A percentile compares a stretch with the other conserved stretches of the same genome.
Conservation (phyloP, 2,329 filamentous ascomycete species). For the Macrophomina tecta region DNA sequence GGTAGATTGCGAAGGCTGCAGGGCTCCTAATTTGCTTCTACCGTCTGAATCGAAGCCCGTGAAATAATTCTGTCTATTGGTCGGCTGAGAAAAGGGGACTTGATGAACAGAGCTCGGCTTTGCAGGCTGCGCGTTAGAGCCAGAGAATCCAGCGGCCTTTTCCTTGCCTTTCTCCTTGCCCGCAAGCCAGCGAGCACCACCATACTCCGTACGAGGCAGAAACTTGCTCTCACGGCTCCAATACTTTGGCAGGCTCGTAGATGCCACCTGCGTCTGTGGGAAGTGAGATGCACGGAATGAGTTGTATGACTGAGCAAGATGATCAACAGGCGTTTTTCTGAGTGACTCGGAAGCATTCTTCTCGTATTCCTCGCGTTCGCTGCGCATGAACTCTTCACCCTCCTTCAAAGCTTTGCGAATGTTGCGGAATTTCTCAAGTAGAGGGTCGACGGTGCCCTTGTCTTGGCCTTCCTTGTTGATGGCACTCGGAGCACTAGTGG, state of each 20-base stretch:
- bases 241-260: slow-evolving; percentile 15
- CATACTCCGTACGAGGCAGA: slow-evolving; percentile 27
- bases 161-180: slow-evolving; percentile 17
- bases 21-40: not conserved
- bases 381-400: slow-evolving; percentile 19
- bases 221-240: slow-evolving; percentile 28
- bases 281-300: slow-evolving; percentile 22
- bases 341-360: not conserved
- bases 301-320: slow-evolving; percentile 25
- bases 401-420: slow-evolving; percentile 38
- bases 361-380: slow-evolving; percentile 14
- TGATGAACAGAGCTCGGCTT: not conserved
- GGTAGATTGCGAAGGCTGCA: not conserved
- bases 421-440: slow-evolving; percentile 42
- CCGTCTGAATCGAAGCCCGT: not conserved
- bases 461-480: slow-evolving; percentile 30
- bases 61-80: not conserved
- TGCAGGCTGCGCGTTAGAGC: not conserved
- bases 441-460: slow-evolving; percentile 37
- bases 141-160: not conserved
- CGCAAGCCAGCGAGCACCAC: slow-evolving; percentile 28
- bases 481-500: slow-evolving; percentile 29
- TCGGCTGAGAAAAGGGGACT: not conserved
- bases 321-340: not conserved
- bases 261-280: not conserved